Conservation (phyloP, 495 filamentous ascomycete genomes). For the Rostrohypoxylon terebratum region DNA sequence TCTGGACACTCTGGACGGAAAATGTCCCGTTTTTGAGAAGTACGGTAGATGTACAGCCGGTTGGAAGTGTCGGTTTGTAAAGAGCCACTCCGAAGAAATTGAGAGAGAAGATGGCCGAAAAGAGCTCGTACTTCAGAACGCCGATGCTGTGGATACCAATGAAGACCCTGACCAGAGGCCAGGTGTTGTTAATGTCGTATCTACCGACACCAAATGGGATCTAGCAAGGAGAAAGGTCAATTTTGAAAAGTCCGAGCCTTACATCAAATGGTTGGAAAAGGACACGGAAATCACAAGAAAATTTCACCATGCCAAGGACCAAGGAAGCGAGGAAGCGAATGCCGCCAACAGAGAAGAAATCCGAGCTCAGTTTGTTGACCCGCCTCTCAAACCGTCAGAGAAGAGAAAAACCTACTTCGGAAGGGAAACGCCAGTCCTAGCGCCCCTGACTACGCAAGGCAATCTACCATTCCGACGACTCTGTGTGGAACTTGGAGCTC, state of each 20-base stretch:
- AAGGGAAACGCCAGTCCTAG: constrained; percentile 88
- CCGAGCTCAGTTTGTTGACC: constrained; percentile 81
- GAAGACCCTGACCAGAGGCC: constrained; percentile 52
- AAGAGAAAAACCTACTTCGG: constrained; percentile 94
- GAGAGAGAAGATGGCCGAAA: constrained; percentile 79
- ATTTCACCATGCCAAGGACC: constrained; percentile 59
- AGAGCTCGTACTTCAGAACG: constrained; percentile 73
- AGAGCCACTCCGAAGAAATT: constrained; percentile 82
- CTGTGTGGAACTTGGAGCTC: constrained; percentile 89
- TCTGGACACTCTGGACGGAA: constrained; percentile 75
- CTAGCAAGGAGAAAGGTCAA: constrained; percentile 73
- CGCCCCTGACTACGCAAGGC: constrained; percentile 91
- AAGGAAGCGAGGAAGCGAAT: constrained; percentile 53
- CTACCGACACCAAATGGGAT: constrained; percentile 71
- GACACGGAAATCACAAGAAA: constrained; percentile 68
- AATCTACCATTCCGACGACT: constrained; percentile 95
- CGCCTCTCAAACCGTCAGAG: constrained; percentile 89
- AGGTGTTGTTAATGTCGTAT: constrained; percentile 80
- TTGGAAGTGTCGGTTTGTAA: constrained; percentile 92
- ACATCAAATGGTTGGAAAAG: constrained; percentile 77
- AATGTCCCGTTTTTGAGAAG: constrained; percentile 83
- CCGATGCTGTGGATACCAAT: constrained; percentile 39
- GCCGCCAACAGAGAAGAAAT: constrained; percentile 68
- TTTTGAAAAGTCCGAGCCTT: constrained; percentile 78
- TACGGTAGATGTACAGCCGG: constrained; percentile 81